A percentile compares a stretch with the other conserved stretches of the same genome.
Evolutionary conservation across 306 rosid genomes (phyloP).

Genomic region (Mimosa pudica): DNA sequence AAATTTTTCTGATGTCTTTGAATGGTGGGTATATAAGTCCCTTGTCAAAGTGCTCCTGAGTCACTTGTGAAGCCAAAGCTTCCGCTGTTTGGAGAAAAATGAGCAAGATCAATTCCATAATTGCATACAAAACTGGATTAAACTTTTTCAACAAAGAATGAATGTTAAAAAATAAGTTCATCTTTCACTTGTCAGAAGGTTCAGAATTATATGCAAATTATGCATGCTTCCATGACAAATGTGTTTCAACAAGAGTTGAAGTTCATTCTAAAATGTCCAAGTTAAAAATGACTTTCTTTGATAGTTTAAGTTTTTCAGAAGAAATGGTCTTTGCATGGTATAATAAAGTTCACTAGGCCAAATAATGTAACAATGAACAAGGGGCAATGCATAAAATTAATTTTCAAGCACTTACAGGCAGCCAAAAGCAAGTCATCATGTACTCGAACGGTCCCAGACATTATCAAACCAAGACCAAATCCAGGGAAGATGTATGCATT

Average conservation of each 20-base stretch:
- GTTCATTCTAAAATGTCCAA: background rate
- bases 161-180: background rate
- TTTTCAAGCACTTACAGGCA: conserved; percentile 71
- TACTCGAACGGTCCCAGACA: conserved; percentile 95
- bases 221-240: background rate
- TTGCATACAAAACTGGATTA: background rate
- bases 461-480: conserved; percentile 81
- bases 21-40: conserved; percentile 92
- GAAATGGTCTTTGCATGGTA: background rate
- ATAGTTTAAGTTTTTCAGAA: background rate
- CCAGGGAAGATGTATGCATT: conserved; percentile 98
- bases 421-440: conserved; percentile 96
- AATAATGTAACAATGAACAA: background rate
- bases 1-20: conserved; percentile 87
- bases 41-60: conserved; percentile 66
- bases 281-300: background rate
- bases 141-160: background rate
- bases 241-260: background rate
- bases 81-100: conserved; percentile 67
- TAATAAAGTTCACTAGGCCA: background rate
- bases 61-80: conserved; percentile 84
- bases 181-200: background rate
- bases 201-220: background rate
- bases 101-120: background rate
- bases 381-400: background rate